Percentiles rank a stretch among this genome's conserved stretches.
Conservation (phyloP, 352 stramenopile genomes). For the Saprolegnia diclina region DNA sequence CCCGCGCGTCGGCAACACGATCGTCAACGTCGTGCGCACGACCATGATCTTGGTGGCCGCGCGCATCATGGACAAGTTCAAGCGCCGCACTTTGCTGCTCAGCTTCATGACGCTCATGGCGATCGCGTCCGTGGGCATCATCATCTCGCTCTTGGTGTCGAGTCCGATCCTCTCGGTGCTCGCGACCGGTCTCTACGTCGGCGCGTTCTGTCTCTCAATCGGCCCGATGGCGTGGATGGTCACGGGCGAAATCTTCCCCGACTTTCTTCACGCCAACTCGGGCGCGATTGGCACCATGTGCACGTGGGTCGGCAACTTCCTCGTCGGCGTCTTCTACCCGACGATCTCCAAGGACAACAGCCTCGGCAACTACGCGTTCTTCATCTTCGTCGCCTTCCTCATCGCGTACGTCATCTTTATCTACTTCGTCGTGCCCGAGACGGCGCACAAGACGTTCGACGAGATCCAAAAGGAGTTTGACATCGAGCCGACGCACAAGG, state of each 20-base stretch:
- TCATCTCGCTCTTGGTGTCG: constrained; percentile 26
- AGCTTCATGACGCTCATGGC: constrained; percentile 43
- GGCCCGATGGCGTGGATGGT: background rate
- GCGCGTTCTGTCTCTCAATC: constrained; percentile 30
- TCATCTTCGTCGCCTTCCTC: constrained; percentile 39
- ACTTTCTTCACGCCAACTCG: constrained; percentile 25
- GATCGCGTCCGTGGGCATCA: constrained; percentile 58
- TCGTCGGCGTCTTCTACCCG: constrained; percentile 48
- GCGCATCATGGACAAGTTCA: constrained; percentile 40
- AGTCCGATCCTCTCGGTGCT: constrained; percentile 14
- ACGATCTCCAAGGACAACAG: constrained; percentile 26
- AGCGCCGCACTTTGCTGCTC: constrained; percentile 53
- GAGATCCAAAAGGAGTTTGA: constrained; percentile 32
- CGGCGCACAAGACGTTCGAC: constrained; percentile 31
- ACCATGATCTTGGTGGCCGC: constrained; percentile 35
- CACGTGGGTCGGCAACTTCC: constrained; percentile 37
- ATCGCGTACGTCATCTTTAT: constrained; percentile 36
- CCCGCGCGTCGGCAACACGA: constrained; percentile 37
- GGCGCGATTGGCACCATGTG: constrained; percentile 23
- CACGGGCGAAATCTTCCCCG: constrained; percentile 26
- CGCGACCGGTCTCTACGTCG: constrained; percentile 28
- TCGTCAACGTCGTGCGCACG: constrained; percentile 45
- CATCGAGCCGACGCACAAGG: background rate
- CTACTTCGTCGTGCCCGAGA: constrained; percentile 32
- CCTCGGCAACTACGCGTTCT: constrained; percentile 34